Conservation (phyloP, 1,284 basidiomycete species). For the Ceratobasidium sp. region DNA sequence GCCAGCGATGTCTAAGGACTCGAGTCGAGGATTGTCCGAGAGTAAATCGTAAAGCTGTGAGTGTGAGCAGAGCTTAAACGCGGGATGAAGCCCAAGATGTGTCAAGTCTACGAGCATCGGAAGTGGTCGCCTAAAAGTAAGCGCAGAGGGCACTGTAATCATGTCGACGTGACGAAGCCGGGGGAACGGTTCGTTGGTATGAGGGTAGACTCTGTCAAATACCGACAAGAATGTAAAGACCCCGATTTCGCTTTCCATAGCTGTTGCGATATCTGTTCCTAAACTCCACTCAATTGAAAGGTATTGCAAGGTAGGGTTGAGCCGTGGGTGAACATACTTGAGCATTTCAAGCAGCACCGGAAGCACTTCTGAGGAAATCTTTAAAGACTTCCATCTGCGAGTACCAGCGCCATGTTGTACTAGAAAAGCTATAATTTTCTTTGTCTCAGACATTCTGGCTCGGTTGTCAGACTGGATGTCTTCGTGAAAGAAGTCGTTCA, state of each 20-base stretch:
- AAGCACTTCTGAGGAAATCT: background rate
- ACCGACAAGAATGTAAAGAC: background rate
- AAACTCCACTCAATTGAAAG: no score
- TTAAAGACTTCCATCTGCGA: conserved; percentile 22
- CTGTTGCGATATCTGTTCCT: no score
- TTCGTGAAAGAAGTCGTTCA: background rate
- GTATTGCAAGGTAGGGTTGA: no score
- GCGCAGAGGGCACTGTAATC: background rate
- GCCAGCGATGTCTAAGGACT: background rate
- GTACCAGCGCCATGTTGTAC: background rate
- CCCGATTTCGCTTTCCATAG: background rate
- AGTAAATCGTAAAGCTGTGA: background rate
- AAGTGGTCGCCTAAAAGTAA: background rate
- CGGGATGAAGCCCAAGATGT: background rate
- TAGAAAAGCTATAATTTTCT: background rate
- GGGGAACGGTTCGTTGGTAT: background rate
- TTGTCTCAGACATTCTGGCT: background rate
- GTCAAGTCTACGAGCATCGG: conserved; percentile 15
- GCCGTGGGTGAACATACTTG: no score
- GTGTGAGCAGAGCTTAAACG: background rate
- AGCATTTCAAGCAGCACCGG: background rate
- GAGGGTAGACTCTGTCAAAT: background rate
- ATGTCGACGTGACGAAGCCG: background rate
- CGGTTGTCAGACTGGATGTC: background rate
- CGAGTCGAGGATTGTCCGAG: background rate